Evolutionary conservation across 2,329 filamentous ascomycete genomes (phyloP).

Genomic region (Hypoxylon sp.): DNA sequence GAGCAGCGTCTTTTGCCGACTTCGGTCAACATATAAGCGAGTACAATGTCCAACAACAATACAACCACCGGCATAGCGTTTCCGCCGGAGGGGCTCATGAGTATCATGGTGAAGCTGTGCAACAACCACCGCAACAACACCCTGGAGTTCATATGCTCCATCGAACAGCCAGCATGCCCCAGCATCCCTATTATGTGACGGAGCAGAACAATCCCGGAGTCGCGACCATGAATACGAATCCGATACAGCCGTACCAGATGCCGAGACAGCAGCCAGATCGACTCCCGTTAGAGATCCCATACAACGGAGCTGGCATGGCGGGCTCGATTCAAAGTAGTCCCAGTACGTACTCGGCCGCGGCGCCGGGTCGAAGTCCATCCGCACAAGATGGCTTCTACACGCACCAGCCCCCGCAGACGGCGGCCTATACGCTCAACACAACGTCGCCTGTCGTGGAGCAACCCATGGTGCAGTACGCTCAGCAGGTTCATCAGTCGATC

Average conservation of each 20-base stretch:
- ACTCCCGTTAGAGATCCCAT: slow-evolving; percentile 65
- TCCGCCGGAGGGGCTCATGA: slow-evolving; percentile 61
- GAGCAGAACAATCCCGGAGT: slow-evolving; percentile 74
- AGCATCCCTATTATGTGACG: slow-evolving; percentile 68
- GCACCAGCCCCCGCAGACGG: slow-evolving; percentile 56
- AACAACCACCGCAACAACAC: slow-evolving; percentile 59
- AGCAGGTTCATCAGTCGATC: slow-evolving; percentile 57
- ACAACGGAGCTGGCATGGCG: slow-evolving; percentile 63
- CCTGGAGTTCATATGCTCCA: slow-evolving; percentile 64
- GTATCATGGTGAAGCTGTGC: slow-evolving; percentile 60
- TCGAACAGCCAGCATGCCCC: slow-evolving; percentile 63
- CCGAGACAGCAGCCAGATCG: slow-evolving; percentile 65
- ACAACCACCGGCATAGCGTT: slow-evolving; percentile 64
- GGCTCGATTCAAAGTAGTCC: slow-evolving; percentile 72
- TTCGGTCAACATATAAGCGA: slow-evolving; percentile 66
- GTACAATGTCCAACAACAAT: slow-evolving; percentile 62
- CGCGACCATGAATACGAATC: slow-evolving; percentile 71
- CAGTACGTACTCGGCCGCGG: slow-evolving; percentile 67
- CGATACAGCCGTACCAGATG: slow-evolving; percentile 67
- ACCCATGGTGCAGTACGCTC: slow-evolving; percentile 62
- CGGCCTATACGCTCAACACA: slow-evolving; percentile 44
- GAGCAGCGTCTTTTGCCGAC: slow-evolving; percentile 69
- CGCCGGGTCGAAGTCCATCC: slow-evolving; percentile 67
- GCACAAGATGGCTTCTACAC: slow-evolving; percentile 71
- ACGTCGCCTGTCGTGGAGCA: slow-evolving; percentile 64